A percentile compares a stretch with the other conserved stretches of the same genome.
phyloP scores from a whole-genome alignment of 1,284 basidiomycete genomes.

The Moniliella sp. region DNA sequence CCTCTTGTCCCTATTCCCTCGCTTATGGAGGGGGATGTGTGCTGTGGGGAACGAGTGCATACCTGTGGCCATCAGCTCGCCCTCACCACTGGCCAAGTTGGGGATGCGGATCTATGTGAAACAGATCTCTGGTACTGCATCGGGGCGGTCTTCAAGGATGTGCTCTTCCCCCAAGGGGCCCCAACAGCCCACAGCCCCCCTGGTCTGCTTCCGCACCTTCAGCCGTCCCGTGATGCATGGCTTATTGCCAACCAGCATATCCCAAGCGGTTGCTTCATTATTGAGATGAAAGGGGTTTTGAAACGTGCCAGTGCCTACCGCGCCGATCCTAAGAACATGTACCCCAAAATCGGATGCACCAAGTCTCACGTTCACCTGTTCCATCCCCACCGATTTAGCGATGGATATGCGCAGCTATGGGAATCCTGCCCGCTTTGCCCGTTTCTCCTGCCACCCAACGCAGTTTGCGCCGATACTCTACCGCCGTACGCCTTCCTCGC shows the following conservation, averaged over 20 bases:
- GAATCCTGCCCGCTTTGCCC: conserved; percentile 51
- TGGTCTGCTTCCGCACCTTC: conserved; percentile 36
- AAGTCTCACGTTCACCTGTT: conserved; percentile 56
- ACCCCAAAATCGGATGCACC: conserved; percentile 38
- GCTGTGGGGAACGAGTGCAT: conserved; percentile 19
- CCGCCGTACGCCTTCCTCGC: too few relatives aligned
- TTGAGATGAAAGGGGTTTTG: conserved; percentile 32
- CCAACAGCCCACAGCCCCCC: conserved; percentile 15
- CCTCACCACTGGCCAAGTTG: conserved; percentile 8
- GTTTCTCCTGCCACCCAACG: conserved; percentile 76
- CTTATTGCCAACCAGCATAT: conserved; percentile 33
- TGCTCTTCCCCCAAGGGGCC: conserved; percentile 10
- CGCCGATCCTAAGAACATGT: conserved; percentile 41
- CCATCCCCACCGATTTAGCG: conserved; percentile 58
- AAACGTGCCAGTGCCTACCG: conserved; percentile 27
- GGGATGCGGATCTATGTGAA: conserved; percentile 15
- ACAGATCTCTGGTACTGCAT: conserved; percentile 23
- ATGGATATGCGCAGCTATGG: conserved; percentile 66
- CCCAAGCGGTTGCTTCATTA: conserved; percentile 33
- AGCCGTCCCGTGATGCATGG: conserved; percentile 35
- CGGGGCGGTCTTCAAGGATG: conserved; percentile 19
- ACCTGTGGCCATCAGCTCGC: conserved; percentile 12
- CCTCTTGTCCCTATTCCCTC: too few relatives aligned
- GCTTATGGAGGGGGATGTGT: conserved; percentile 14
- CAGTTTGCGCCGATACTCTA: conserved; percentile 59